These are phyloP conservation scores for Cyathus striatus DNA, from an alignment of 768 basidiomycete species.

Conservation along the genomic window DNA sequence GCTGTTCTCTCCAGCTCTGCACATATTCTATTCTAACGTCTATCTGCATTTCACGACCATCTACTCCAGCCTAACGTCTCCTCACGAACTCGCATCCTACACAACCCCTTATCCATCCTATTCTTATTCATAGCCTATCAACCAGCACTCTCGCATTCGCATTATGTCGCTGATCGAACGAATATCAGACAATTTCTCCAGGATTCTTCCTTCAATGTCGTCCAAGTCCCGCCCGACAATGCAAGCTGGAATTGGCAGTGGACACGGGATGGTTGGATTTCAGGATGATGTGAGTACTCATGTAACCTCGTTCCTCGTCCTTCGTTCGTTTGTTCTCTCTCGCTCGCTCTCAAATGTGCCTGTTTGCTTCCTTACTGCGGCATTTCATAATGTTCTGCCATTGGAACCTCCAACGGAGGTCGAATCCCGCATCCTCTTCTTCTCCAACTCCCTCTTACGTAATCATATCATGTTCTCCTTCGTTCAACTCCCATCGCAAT, in stretches of 20 bases:
- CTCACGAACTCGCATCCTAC: background rate
- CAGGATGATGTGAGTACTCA: conserved; percentile 66
- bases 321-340: conserved; percentile 8
- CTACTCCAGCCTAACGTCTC: background rate
- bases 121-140: conserved; percentile 2
- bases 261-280: conserved; percentile 53
- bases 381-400: background rate
- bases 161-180: conserved; percentile 53
- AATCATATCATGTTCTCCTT: conserved; percentile 28
- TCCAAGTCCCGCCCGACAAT: conserved; percentile 32
- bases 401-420: background rate
- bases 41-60: conserved; percentile 42
- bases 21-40: too few species aligned
- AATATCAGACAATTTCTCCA: conserved; percentile 46
- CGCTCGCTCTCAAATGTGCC: background rate
- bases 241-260: conserved; percentile 54
- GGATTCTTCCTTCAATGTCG: conserved; percentile 39
- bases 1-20: too few species aligned
- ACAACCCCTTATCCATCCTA: background rate
- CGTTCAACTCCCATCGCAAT: conserved; percentile 19
- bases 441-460: conserved; percentile 28
- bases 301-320: conserved; percentile 11
- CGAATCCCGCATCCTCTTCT: background rate
- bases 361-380: background rate
- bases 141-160: background rate